Evolutionary conservation across 2,329 filamentous ascomycete species (phyloP).

Genomic region (Helminthosporium solani): DNA sequence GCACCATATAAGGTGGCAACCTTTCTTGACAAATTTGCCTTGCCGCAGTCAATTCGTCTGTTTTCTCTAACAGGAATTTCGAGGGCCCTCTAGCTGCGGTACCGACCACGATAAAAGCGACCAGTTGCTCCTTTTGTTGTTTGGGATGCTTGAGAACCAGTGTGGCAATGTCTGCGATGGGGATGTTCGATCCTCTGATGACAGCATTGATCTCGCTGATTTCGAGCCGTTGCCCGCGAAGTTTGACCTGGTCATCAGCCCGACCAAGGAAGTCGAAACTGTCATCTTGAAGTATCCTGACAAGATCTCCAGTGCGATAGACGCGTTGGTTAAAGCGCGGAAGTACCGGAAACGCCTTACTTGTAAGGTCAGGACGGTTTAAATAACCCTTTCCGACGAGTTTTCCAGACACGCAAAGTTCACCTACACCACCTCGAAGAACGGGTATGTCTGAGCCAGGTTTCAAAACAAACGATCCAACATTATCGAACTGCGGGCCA

Average conservation of each 20-base stretch:
- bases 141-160: slow-evolving; percentile 70
- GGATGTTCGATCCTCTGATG: slow-evolving; percentile 61
- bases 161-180: slow-evolving; percentile 70
- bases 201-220: slow-evolving; percentile 88
- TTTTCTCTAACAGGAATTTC: slow-evolving; percentile 21
- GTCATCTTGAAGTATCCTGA: slow-evolving; percentile 74
- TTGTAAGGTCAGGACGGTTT: slow-evolving; percentile 74
- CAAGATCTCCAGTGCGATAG: slow-evolving; percentile 87
- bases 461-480: slow-evolving; percentile 76
- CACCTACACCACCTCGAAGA: slow-evolving; percentile 75
- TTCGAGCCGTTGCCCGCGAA: slow-evolving; percentile 85
- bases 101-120: slow-evolving; percentile 64
- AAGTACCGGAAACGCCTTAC: slow-evolving; percentile 71
- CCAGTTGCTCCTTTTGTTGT: slow-evolving; percentile 77
- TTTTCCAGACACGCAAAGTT: slow-evolving; percentile 83
- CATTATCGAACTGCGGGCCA: slow-evolving; percentile 81
- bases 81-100: slow-evolving; percentile 17
- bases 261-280: slow-evolving; percentile 87
- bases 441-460: slow-evolving; percentile 71
- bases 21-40: slow-evolving; percentile 64
- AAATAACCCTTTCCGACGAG: slow-evolving; percentile 89
- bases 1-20: slow-evolving; percentile 86
- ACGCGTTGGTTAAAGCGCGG: slow-evolving; percentile 51
- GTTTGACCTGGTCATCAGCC: slow-evolving; percentile 88
- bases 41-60: slow-evolving; percentile 17